Percentiles rank a stretch among this genome's conserved stretches.
phyloP scores from a whole-genome alignment of 805 yeast genomes.

The Kluyveromyces starmeri region DNA sequence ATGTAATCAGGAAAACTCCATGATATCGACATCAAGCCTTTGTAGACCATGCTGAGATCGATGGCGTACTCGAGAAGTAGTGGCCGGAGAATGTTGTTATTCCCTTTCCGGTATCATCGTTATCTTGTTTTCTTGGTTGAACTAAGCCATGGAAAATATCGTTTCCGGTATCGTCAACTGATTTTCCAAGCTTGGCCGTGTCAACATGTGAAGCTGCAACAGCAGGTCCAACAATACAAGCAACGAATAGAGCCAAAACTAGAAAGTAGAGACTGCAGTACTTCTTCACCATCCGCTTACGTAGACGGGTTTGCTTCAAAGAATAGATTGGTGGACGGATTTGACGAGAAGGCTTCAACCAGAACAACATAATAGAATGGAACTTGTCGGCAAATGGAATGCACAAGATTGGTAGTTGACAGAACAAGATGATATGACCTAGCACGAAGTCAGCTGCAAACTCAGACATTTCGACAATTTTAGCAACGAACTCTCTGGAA shows the following conservation, averaged over 20 bases:
- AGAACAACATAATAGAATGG: slow-evolving; percentile 97
- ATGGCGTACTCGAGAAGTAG: slow-evolving; percentile 43
- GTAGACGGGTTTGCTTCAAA: slow-evolving; percentile 87
- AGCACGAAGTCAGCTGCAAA: slow-evolving; percentile 94
- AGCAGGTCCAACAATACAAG: slow-evolving; percentile 85
- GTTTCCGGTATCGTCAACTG: slow-evolving; percentile 17
- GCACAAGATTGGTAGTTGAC: slow-evolving; percentile 78
- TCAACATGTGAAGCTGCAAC: slow-evolving; percentile 56
- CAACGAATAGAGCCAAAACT: slow-evolving; percentile 61
- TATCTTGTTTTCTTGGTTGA: slow-evolving; percentile 77
- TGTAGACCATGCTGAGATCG: slow-evolving; percentile 47
- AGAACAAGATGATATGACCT: slow-evolving; percentile 82
- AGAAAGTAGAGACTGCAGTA: slow-evolving; percentile 75
- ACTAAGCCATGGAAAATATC: slow-evolving; percentile 57
- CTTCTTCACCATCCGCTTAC: slow-evolving; percentile 95
- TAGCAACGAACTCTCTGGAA: slow-evolving; percentile 87
- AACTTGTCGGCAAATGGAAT: slow-evolving; percentile 90
- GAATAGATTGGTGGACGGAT: slow-evolving; percentile 98
- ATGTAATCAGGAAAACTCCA: too few relatives aligned
- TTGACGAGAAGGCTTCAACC: slow-evolving; percentile 96
- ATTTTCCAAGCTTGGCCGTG: slow-evolving; percentile 16
- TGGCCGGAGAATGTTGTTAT: slow-evolving; percentile 28
- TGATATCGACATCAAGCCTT: slow-evolving; percentile 35
- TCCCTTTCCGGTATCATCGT: slow-evolving; percentile 71
- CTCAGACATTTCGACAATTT: slow-evolving; percentile 87